Conservation (phyloP, 257 asterid genomes). For the Solanum etuberosum region DNA sequence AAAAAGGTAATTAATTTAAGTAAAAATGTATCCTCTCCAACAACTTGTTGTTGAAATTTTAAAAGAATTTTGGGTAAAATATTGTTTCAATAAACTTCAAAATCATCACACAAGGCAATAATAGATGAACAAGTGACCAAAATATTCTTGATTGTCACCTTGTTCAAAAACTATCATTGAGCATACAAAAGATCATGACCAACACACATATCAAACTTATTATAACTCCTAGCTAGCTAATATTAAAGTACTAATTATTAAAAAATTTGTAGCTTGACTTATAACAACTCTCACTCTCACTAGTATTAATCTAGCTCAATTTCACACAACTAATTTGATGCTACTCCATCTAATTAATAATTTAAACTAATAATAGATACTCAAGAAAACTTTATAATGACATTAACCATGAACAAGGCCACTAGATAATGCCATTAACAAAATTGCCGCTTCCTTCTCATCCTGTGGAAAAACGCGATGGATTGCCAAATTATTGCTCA, state of each 20-base stretch:
- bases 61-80: no score
- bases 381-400: neutral
- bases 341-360: neutral
- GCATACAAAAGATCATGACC: neutral
- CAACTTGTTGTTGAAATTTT: neutral
- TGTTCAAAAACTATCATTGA: neutral
- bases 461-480: constrained; percentile 83
- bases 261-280: neutral
- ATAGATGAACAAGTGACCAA: neutral
- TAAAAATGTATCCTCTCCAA: neutral
- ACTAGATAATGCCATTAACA: constrained; percentile 87
- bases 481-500: constrained; percentile 55
- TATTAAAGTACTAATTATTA: neutral
- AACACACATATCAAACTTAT: neutral
- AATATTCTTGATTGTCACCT: neutral
- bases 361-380: neutral
- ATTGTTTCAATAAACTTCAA: neutral
- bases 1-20: neutral
- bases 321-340: neutral
- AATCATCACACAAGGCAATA: neutral
- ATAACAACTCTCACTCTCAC: neutral
- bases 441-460: constrained; percentile 89
- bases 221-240: neutral
- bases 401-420: constrained; percentile 60
- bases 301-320: neutral